These are phyloP conservation scores for Naganishia cerealis DNA, from an alignment of 1,284 basidiomycete species.

Conservation along the genomic window DNA sequence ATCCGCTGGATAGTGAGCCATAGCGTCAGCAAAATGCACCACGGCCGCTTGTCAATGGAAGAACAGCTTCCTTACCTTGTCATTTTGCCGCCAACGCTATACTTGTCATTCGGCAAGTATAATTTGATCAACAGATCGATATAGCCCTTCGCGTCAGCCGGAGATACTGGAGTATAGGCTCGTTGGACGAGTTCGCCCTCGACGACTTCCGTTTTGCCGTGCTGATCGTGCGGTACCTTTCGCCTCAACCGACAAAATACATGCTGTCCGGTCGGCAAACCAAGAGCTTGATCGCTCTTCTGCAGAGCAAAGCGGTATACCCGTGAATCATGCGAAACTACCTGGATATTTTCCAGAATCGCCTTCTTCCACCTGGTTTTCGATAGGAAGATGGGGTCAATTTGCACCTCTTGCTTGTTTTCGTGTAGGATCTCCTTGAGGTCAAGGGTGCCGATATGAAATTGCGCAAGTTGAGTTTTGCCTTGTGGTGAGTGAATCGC, in stretches of 20 bases:
- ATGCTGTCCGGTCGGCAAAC: slow-evolving; percentile 67
- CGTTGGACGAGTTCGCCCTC: slow-evolving; percentile 61
- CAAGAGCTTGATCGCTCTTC: slow-evolving; percentile 57
- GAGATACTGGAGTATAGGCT: slow-evolving; percentile 66
- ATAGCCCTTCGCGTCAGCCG: slow-evolving; percentile 56
- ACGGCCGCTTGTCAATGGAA: no score
- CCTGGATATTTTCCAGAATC: slow-evolving; percentile 55
- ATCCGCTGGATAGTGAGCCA: slow-evolving; percentile 42
- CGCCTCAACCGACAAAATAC: slow-evolving; percentile 60
- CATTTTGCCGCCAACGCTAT: slow-evolving; percentile 63
- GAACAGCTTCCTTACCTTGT: slow-evolving; percentile 46
- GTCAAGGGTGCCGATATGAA: slow-evolving; percentile 58
- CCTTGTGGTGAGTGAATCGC: slow-evolving; percentile 62
- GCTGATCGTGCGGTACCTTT: slow-evolving; percentile 46
- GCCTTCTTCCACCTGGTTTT: slow-evolving; percentile 61
- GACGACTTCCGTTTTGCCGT: slow-evolving; percentile 22
- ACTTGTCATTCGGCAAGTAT: slow-evolving; percentile 57
- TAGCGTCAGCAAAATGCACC: background rate
- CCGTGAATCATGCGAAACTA: slow-evolving; percentile 60
- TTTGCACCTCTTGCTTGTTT: slow-evolving; percentile 33
- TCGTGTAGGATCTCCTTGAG: slow-evolving; percentile 29
- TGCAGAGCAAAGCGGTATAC: slow-evolving; percentile 62
- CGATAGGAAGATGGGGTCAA: slow-evolving; percentile 56
- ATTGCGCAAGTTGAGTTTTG: slow-evolving; percentile 59
- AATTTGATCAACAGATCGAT: slow-evolving; percentile 65